Evolutionary conservation across 257 asterid species (phyloP).

Genomic region (Leptodermis oblonga): DNA sequence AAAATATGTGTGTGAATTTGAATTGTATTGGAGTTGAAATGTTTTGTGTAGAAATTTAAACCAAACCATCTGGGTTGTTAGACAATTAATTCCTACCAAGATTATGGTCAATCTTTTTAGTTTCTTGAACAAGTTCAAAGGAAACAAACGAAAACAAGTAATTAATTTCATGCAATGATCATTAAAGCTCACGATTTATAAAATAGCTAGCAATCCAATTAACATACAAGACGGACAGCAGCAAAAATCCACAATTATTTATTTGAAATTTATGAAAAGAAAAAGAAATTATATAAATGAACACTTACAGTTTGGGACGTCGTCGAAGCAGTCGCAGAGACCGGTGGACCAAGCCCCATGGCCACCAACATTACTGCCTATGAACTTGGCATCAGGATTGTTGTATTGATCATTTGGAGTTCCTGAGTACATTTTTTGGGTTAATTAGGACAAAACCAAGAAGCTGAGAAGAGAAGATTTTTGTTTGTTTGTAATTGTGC

Average conservation of each 20-base stretch:
- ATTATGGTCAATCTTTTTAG: no score
- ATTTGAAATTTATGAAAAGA: no score
- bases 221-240: no score
- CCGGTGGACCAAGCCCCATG: slow-evolving; percentile 33
- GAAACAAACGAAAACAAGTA: background rate
- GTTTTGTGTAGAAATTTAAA: no score
- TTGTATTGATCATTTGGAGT: background rate
- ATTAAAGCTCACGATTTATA: no score
- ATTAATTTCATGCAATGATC: no score
- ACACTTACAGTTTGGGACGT: slow-evolving; percentile 31
- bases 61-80: no score
- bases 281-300: background rate
- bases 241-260: background rate
- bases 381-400: no score
- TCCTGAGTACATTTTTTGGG: background rate
- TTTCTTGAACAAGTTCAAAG: background rate
- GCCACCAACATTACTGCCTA: background rate
- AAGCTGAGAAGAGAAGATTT: background rate
- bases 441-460: background rate
- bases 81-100: no score
- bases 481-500: background rate
- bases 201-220: no score
- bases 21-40: no score
- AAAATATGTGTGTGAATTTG: no score
- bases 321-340: slow-evolving; percentile 32